phyloP scores from a whole-genome alignment of 1,139 yeast genomes.

The Wickerhamomyces sp. region DNA sequence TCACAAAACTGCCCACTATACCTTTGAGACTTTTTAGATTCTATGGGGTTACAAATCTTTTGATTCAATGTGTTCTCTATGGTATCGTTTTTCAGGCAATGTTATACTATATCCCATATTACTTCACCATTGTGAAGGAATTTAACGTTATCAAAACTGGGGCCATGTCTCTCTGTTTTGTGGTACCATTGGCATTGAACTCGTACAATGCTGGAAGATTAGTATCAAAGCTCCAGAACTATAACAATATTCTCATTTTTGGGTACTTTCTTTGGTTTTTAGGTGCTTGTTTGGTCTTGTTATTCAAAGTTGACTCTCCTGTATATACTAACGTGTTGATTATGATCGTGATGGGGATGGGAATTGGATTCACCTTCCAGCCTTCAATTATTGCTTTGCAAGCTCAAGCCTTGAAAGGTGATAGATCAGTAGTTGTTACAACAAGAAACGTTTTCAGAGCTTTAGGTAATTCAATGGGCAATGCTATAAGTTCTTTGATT shows the following conservation, averaged over 20 bases:
- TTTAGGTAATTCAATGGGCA: conserved; percentile 49
- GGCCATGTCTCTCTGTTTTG: conserved; percentile 36
- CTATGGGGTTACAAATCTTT: conserved; percentile 34
- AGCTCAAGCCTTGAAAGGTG: conserved; percentile 42
- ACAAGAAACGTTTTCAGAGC: conserved; percentile 46
- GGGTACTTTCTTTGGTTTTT: conserved; percentile 41
- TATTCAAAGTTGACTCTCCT: conserved; percentile 30
- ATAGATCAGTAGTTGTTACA: conserved; percentile 49
- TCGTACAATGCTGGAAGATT: conserved; percentile 40
- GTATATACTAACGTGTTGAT: conserved; percentile 32
- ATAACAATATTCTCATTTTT: conserved; percentile 33
- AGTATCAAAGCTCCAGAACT: conserved; percentile 34
- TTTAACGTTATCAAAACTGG: conserved; percentile 35
- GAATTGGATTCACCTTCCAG: conserved; percentile 46
- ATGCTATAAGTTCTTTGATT: conserved; percentile 40
- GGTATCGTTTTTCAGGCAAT: conserved; percentile 44
- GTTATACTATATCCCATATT: conserved; percentile 44
- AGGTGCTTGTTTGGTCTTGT: conserved; percentile 34
- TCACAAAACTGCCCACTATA: conserved; percentile 48
- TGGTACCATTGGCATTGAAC: conserved; percentile 34
- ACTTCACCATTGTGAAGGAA: conserved; percentile 42
- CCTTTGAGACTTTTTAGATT: conserved; percentile 40
- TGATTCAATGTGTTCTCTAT: conserved; percentile 39
- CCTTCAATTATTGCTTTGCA: conserved; percentile 51
- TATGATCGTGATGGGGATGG: conserved; percentile 40